These are phyloP conservation scores for Nitzschia sp. DNA, from an alignment of 108 stramenopile species.

Conservation along the genomic window DNA sequence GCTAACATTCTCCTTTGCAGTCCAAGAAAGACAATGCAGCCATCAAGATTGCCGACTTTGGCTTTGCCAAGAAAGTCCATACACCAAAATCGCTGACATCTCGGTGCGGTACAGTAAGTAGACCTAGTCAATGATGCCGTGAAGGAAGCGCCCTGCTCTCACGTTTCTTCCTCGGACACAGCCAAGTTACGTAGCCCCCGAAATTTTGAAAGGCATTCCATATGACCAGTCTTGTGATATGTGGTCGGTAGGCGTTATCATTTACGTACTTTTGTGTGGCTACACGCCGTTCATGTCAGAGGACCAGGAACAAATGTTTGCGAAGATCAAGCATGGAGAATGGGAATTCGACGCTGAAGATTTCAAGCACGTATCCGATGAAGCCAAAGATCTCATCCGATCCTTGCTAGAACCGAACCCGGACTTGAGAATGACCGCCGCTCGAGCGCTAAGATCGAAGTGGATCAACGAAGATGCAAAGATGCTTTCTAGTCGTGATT, in stretches of 20 bases:
- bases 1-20: constrained; percentile 2
- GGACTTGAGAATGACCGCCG: constrained; percentile 58
- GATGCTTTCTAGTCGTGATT: constrained; percentile 51
- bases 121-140: neutral
- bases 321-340: constrained; percentile 43
- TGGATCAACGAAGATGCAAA: constrained; percentile 69
- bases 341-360: constrained; percentile 53
- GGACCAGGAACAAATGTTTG: constrained; percentile 53
- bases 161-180: neutral
- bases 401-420: constrained; percentile 70
- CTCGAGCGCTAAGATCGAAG: constrained; percentile 59
- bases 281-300: constrained; percentile 61
- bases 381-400: constrained; percentile 77
- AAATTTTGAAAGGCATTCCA: constrained; percentile 60
- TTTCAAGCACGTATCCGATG: constrained; percentile 66
- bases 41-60: constrained; percentile 96
- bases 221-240: constrained; percentile 88
- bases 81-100: constrained; percentile 78
- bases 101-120: constrained; percentile 77
- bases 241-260: constrained; percentile 94
- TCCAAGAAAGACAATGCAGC: constrained; percentile 62
- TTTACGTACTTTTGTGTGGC: constrained; percentile 90
- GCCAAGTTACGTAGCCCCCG: constrained; percentile 65
- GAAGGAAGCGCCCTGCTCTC: neutral
- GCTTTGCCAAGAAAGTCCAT: constrained; percentile 84